Base-by-base conservation (phyloP, 1,139 yeast species). In the Yamadazyma triangularis region DNA sequence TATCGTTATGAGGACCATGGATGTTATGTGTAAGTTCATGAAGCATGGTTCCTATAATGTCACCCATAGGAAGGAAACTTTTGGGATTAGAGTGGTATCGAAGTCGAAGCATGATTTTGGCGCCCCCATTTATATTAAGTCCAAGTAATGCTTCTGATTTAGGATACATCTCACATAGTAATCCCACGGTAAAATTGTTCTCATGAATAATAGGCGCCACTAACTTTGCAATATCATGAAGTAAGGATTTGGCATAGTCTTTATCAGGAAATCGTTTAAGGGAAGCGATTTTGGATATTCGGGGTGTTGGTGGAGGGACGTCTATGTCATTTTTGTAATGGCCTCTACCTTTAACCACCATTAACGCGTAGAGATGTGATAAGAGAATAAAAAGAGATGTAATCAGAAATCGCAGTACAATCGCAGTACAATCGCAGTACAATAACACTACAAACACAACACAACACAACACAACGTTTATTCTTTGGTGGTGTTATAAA, bases 1-100 rank as follows among this genome's bases (percentile, higher is more conserved):
- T 60, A 13, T 63, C 73, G 56, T 91, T 83, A 50, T 91, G 98
- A 0, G 94, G 82, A 0, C 96, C 96, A 47, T 64, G 64, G 18
- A 69, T 50, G 52, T 87, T 89, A 50, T 91, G 98, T 2, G 88
- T 75, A 27, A 91, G 62, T 52, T 91, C 98, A 53, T 91, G 98
- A 8, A 91, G 62, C 76, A 88, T 73, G 0, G 96, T 87, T 0
- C 89, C 95, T 11, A 89, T 51, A 2, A 88, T 58, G 32, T 78
- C 80, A 10, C 79, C 75, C 54, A 82, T 60, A 1, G 89, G 81
- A 15, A 78, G 56, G 50, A 89, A 88, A 56, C 58, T 60, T 19
- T 60, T 48, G 23, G 73, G 74, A 48, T 82, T 74, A 15, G 64
- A 55, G 13, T 77, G 73, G 25, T 72, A 72, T 34, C 97, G 61